phyloP scores from a whole-genome alignment of 345 rosid genomes.

The Syzygium jambos region DNA sequence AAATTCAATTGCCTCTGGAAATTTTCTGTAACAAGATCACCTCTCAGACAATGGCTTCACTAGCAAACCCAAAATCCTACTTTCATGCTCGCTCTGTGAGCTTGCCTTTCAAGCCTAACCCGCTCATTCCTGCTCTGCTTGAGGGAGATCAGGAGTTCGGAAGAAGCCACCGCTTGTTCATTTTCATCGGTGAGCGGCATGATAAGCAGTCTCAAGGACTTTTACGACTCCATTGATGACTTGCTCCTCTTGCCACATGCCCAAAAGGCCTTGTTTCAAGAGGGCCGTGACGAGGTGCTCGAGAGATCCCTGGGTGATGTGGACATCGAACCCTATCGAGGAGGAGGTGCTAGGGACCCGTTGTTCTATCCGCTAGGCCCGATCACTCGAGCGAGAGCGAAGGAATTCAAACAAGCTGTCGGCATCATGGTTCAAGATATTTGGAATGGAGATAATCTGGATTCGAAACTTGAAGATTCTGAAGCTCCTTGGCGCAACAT shows the following conservation, averaged over 20 bases:
- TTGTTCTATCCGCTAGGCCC: too few relatives aligned
- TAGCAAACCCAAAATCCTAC: neutral
- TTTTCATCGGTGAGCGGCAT: slow-evolving; percentile 4
- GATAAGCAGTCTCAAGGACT: slow-evolving; percentile 6
- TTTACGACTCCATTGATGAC: slow-evolving; percentile 14
- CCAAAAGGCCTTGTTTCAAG: slow-evolving; percentile 6
- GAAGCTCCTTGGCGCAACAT: too few relatives aligned
- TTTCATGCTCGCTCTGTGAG: neutral
- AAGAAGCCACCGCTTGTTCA: slow-evolving; percentile 7
- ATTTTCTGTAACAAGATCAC: neutral
- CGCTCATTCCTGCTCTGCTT: slow-evolving; percentile 4
- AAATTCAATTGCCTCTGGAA: neutral
- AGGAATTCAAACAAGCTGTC: too few relatives aligned
- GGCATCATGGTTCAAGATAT: too few relatives aligned
- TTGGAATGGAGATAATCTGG: too few relatives aligned
- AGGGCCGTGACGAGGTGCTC: slow-evolving; percentile 2
- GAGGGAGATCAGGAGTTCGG: neutral
- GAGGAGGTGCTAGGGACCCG: too few relatives aligned
- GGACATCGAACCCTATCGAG: too few relatives aligned
- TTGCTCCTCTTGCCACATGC: slow-evolving; percentile 11
- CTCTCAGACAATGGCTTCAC: neutral
- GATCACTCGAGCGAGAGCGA: too few relatives aligned
- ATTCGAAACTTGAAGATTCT: too few relatives aligned
- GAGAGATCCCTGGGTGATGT: slow-evolving; percentile 17
- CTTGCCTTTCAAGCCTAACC: slow-evolving; percentile 12